Conservation (phyloP, 1,284 basidiomycete genomes). For the Tilletia walkeri region DNA sequence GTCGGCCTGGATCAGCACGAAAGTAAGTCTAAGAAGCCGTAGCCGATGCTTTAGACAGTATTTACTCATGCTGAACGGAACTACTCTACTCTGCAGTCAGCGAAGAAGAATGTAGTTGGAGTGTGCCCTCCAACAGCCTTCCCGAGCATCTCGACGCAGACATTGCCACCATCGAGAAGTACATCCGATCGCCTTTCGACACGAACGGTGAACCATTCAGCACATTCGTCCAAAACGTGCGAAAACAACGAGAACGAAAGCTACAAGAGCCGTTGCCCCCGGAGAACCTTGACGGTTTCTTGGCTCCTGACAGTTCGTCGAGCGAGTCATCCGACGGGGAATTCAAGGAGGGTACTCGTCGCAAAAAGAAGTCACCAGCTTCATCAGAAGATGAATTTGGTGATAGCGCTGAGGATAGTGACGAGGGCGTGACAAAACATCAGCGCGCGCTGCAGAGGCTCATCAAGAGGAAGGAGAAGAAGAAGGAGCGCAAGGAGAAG, state of each 20-base stretch:
- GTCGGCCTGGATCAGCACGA: slow-evolving; percentile 41
- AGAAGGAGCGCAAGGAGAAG: slow-evolving; percentile 10
- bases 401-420: not conserved
- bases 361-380: not conserved
- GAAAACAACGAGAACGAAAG: slow-evolving; percentile 25
- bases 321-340: slow-evolving; percentile 1
- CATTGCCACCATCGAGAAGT: slow-evolving; percentile 47
- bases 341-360: not conserved
- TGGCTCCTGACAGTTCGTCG: slow-evolving; percentile 1
- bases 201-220: slow-evolving; percentile 31
- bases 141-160: slow-evolving; percentile 43
- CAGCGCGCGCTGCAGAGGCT: slow-evolving; percentile 2
- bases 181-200: slow-evolving; percentile 40
- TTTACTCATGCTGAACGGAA: not conserved
- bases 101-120: slow-evolving; percentile 42
- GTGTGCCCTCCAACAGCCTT: slow-evolving; percentile 34
- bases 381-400: not conserved
- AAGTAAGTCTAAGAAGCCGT: not conserved
- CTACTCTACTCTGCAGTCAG: slow-evolving; percentile 20
- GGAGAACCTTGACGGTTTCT: not conserved
- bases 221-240: slow-evolving; percentile 38
- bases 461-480: slow-evolving; percentile 2
- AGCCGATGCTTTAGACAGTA: not conserved
- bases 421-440: not conserved
- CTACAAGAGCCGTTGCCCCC: slow-evolving; percentile 8